Evolutionary conservation across 1,139 yeast species (phyloP).

Genomic region (Candida sp.): DNA sequence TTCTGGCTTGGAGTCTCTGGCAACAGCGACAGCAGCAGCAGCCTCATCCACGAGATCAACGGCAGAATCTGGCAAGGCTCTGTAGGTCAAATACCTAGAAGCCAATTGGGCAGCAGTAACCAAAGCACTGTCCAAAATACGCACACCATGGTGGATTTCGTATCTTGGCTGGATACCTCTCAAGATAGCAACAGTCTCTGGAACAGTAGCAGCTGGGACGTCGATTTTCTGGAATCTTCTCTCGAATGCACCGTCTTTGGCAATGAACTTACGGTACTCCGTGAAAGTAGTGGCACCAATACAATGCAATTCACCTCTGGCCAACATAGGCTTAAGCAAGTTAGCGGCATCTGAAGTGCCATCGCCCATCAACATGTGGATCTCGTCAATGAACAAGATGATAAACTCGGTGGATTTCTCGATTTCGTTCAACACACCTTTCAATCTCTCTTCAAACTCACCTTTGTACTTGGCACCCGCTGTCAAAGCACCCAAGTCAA

Average conservation of each 20-base stretch:
- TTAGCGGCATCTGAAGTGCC: constrained; percentile 96
- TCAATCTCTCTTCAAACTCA: constrained; percentile 97
- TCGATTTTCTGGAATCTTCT: constrained; percentile 98
- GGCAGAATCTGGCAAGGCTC: constrained; percentile 97
- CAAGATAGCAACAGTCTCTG: constrained; percentile 93
- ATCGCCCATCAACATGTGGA: constrained; percentile 99
- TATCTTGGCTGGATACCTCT: constrained; percentile 97
- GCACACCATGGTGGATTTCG: constrained; percentile 98
- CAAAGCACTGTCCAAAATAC: constrained; percentile 93
- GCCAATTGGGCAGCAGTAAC: constrained; percentile 97
- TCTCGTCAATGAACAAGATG: constrained; percentile 92
- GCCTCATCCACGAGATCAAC: constrained; percentile 97
- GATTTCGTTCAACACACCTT: constrained; percentile 94
- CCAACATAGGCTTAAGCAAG: constrained; percentile 94
- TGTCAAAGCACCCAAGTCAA: constrained; percentile 93
- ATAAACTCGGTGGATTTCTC: constrained; percentile 88
- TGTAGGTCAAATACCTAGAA: constrained; percentile 90
- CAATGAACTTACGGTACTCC: constrained; percentile 90
- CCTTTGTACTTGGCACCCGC: constrained; percentile 99
- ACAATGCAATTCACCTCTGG: constrained; percentile 95
- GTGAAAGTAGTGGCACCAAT: constrained; percentile 98
- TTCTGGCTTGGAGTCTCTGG: constrained; percentile 98
- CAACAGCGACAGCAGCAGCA: constrained; percentile 98
- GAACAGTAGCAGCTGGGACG: constrained; percentile 91
- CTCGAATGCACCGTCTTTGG: constrained; percentile 98